phyloP scores from a whole-genome alignment of 202 grass and related monocot genomes.

The Carex sylvatica region DNA sequence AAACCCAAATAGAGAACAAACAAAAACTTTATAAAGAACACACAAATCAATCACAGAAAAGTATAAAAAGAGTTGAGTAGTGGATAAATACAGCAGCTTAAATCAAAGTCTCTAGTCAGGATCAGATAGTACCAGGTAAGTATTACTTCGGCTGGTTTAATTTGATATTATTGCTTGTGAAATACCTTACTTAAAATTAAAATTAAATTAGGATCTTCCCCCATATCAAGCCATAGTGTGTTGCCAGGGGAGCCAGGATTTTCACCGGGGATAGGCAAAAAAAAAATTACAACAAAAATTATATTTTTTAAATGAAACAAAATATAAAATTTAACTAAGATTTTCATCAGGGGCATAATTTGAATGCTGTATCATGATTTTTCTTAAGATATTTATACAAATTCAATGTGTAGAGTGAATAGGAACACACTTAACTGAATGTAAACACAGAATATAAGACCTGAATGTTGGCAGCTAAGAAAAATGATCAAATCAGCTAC shows the following conservation, averaged over 20 bases:
- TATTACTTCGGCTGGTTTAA: not conserved
- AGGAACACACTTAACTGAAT: slow-evolving; percentile 41
- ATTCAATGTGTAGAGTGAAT: slow-evolving; percentile 8
- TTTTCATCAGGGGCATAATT: not conserved
- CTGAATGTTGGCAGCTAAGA: slow-evolving; percentile 37
- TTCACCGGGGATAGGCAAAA: no score
- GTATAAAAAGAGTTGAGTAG: not conserved
- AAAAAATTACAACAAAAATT: no score
- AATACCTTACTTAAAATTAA: no score
- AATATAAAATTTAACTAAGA: no score
- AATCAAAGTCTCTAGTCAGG: not conserved
- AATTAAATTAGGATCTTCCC: no score
- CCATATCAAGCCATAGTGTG: no score
- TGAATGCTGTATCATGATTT: not conserved
- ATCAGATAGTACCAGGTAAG: not conserved
- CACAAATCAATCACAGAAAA: not conserved
- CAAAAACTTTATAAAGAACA: not conserved
- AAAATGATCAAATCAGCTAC: slow-evolving; percentile 27
- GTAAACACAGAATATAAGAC: slow-evolving; percentile 73
- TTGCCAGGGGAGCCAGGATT: no score
- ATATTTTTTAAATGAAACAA: no score
- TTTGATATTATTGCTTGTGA: not conserved
- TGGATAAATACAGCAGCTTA: not conserved
- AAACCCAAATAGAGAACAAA: not conserved
- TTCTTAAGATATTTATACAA: not conserved